phyloP scores from a whole-genome alignment of 169 alveolate genomes.

The Babesia microti region DNA sequence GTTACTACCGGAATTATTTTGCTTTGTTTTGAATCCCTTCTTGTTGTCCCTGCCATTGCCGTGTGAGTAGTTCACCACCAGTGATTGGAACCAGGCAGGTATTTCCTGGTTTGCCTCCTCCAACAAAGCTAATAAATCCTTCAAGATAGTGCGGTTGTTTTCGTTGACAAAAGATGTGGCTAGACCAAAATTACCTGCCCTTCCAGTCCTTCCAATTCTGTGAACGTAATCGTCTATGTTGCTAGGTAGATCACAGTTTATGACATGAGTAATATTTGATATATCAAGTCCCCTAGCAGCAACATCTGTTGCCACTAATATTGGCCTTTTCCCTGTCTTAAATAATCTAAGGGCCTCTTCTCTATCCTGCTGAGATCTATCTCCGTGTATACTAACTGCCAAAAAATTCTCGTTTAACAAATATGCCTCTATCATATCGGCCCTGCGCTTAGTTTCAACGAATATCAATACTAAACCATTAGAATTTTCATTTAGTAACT shows the following conservation, averaged over 20 bases:
- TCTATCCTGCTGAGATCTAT: conserved; percentile 86
- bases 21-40: neutral
- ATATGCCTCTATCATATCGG: conserved; percentile 74
- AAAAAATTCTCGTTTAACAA: conserved; percentile 64
- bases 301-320: conserved; percentile 96
- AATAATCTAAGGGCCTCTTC: conserved; percentile 79
- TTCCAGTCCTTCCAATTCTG: conserved; percentile 94
- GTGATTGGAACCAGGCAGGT: conserved; percentile 59
- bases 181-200: conserved; percentile 95
- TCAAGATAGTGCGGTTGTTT: conserved; percentile 69
- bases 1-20: conserved; percentile 4
- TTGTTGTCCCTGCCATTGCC: neutral
- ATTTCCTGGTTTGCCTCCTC: conserved; percentile 60
- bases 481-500: conserved; percentile 62
- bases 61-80: conserved; percentile 39
- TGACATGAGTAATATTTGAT: conserved; percentile 85
- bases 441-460: conserved; percentile 78
- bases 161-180: conserved; percentile 90
- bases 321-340: conserved; percentile 80
- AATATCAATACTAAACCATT: conserved; percentile 62
- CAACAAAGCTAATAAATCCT: conserved; percentile 64
- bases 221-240: conserved; percentile 90
- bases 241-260: conserved; percentile 89
- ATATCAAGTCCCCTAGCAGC: conserved; percentile 98
- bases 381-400: conserved; percentile 89